phyloP scores from a whole-genome alignment of 2,329 filamentous ascomycete genomes.

The Arthrocladium fulminans region DNA sequence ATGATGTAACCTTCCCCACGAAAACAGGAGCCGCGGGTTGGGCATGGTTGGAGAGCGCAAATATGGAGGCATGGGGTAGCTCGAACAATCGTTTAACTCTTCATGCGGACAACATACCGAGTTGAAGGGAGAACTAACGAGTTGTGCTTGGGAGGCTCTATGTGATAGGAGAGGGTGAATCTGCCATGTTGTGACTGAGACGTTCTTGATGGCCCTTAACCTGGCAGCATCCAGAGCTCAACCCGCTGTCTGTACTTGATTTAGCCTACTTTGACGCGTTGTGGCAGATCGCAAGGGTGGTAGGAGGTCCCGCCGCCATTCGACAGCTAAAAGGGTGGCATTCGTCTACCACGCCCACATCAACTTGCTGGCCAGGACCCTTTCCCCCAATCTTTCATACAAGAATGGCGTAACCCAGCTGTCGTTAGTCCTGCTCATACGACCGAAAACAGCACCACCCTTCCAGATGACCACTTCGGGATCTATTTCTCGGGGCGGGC shows the following conservation, averaged over 20 bases:
- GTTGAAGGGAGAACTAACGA: too few species aligned
- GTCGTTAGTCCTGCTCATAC: conserved; percentile 77
- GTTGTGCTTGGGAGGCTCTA: too few species aligned
- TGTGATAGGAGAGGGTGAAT: too few species aligned
- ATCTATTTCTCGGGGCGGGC: conserved; percentile 83
- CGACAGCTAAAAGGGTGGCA: neutral
- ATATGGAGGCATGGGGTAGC: too few species aligned
- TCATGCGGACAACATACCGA: too few species aligned
- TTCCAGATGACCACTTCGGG: conserved; percentile 98
- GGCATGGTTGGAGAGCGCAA: neutral
- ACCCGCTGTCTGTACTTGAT: too few species aligned
- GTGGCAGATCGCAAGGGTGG: too few species aligned
- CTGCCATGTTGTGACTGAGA: too few species aligned
- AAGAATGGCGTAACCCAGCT: conserved; percentile 85
- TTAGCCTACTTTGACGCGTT: too few species aligned
- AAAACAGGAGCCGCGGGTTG: neutral
- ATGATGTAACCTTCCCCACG: conserved; percentile 3
- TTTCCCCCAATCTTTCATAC: conserved; percentile 74
- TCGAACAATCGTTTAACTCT: too few species aligned
- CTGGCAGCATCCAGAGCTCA: too few species aligned
- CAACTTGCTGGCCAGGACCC: conserved; percentile 75
- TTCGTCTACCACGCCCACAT: conserved; percentile 53
- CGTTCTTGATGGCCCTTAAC: too few species aligned
- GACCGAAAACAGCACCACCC: conserved; percentile 91
- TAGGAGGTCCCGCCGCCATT: neutral